Base-by-base conservation (phyloP, 2,329 filamentous ascomycete genomes). In the Cytospora chrysosperma region DNA sequence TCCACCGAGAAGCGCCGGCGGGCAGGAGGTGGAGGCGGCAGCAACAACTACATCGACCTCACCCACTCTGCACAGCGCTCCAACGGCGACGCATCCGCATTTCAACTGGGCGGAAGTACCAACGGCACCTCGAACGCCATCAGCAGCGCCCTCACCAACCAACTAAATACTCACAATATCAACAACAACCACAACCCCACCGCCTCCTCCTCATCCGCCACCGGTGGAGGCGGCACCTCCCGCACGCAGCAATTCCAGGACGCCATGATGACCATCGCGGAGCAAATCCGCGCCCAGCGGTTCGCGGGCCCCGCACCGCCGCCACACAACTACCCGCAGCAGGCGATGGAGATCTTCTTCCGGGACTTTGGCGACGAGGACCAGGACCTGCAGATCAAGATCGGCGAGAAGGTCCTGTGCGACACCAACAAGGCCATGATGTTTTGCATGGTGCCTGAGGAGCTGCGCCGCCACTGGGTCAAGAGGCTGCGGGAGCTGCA, bases 391-490 rank as follows among this genome's bases (percentile, higher is more conserved):
- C 84, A 86, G 75, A 75, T 87, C 47, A 84, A 82, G 72, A 83
- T 87, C 37, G 83, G 83, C 0, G 84, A 87, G 71, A 83, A 83
- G 66, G 79, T 83, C 1, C 75, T 87, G 28, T 79, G 82, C n/a
- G 82, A 86, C 67, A 81, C 85, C 67, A 82, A 81, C 70, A 86
- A 85, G 70, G 85, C 84, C 32, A 82, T 86, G 78, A 79, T 86
- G 50, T 87, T 86, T 67, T 85, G 83, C 75, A 86, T 86, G 74
- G 86, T 86, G 82, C 81, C 83, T 0, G 73, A 77, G 2, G 70
- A 72, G 13, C 72, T 87, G 65, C 76, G 84, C 55, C 77, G 79
- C 65, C 83, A 86, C 68, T 87, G 84, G 84, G 80, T 87, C 2
- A 80, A 78, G 69, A 74, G 81, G 61, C 73, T 85, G 61, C 73